Evolutionary conservation across 2,329 filamentous ascomycete genomes (phyloP), one percentile per base, ranked within the genome.

Genomic region (Fusarium newnesense): DNA sequence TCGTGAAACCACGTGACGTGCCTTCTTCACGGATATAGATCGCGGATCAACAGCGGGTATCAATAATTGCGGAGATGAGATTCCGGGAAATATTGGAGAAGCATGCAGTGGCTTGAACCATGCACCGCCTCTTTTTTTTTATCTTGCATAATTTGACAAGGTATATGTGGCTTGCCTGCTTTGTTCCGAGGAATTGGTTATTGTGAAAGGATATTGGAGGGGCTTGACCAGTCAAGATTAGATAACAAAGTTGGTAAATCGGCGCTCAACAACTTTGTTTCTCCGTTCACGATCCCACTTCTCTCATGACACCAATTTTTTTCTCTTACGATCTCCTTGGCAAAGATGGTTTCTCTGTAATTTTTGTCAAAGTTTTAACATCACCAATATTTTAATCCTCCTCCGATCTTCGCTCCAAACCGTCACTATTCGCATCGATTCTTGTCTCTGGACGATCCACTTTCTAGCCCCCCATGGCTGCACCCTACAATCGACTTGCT

Each of bases 181-280:
- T 52, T 47, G 65, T 64, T 64, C 67, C 67, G 59, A 64, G 44
- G 40, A 69, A 65, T 69, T 69, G 67, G 59, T 32, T 40, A 30
- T 36, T 65, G 47, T 39, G 34, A 44, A 54, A 75, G 63, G 64
- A 64, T 46, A 72, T 75, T 74, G 67, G 76, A 76, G 75, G 74
- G 76, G 67, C 76, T 65, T 53, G 61, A 32, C 64, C 58, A 67
- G 64, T 62, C 72, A 75, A 69, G 67, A 75, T 77, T 73, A 77
- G 76, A 77, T 78, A 77, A 77, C 75, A 65, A 65, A 65, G 66
- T 70, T 70, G 46, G 53, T 69, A 71, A 76, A 78, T 64, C 70
- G 71, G 69, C 50, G 60, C 64, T 73, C 72, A 75, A 75, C 72
- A 73, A 74, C 65, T 74, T 75, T 75, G 59, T 75, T 73, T 75